Conservation (phyloP, 352 stramenopile genomes). For the Lagenidium giganteum region DNA sequence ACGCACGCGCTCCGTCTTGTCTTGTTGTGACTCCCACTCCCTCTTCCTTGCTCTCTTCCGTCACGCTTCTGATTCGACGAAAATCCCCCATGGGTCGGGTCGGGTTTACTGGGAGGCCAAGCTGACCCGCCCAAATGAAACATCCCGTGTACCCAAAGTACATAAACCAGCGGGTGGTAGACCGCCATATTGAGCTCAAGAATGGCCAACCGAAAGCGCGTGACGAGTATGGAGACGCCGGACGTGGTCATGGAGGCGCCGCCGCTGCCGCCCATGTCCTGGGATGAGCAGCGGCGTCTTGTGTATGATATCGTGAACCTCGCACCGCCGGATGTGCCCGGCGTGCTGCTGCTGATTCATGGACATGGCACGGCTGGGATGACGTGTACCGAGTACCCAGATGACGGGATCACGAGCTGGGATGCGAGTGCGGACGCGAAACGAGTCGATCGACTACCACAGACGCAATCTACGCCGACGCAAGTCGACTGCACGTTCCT, state of each 20-base stretch:
- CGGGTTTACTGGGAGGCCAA: too few species aligned
- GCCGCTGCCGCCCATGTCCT: constrained; percentile 23
- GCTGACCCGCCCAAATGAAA: too few species aligned
- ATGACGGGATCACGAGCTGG: constrained; percentile 14
- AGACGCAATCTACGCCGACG: constrained; percentile 12
- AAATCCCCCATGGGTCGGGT: too few species aligned
- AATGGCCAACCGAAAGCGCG: constrained; percentile 14
- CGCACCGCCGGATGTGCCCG: constrained; percentile 54
- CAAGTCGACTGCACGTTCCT: constrained; percentile 61
- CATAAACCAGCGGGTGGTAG: too few species aligned
- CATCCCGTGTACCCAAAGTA: too few species aligned
- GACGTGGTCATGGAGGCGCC: not conserved
- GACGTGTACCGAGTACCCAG: constrained; percentile 13
- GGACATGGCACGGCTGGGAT: constrained; percentile 4
- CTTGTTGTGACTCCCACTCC: too few species aligned
- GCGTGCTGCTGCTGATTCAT: constrained; percentile 58
- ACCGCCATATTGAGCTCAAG: constrained; percentile 1
- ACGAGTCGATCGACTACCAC: constrained; percentile 8
- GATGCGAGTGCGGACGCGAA: constrained; percentile 12
- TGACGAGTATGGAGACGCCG: not conserved
- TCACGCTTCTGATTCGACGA: too few species aligned
- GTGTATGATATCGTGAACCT: constrained; percentile 65
- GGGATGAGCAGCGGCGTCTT: constrained; percentile 65
- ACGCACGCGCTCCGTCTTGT: too few species aligned
- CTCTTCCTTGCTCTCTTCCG: not conserved